Evolutionary conservation across 2,329 filamentous ascomycete genomes (phyloP), one percentile per base, ranked within the genome.

Genomic region (Tolypocladium cylindrosporum): DNA sequence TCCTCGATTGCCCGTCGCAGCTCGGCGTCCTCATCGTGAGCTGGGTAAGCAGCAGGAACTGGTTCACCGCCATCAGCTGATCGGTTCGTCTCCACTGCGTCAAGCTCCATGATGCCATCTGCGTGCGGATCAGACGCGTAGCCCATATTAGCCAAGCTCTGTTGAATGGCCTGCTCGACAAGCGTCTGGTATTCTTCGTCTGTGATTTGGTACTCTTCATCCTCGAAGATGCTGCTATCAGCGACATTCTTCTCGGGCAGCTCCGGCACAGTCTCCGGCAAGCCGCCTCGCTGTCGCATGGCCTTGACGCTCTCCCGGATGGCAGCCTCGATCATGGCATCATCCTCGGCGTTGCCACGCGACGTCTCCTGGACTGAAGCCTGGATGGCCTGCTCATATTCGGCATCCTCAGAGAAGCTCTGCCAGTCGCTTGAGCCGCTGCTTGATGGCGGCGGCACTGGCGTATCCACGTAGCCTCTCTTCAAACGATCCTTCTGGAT

Each of bases 341-440:
- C 90, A 69, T 94, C 88, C 24, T 83, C 78, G 0, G 78, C 67
- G 61, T 93, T 79, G 13, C 90, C 89, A 1, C 75, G 79, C 0
- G 88, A 91, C 0, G 88, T 91, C 66, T 88, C 81, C 9, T 76
- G 74, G 1, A 94, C 87, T 1, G 87, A 89, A 13, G 77, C 77
- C 56, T 79, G 80, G 59, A 94, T 93, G 1, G 89, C 89, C 48
- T 80, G 76, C 67, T 93, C 89, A 48, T 91, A 80, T 58, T 88
- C 86, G 2, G 79, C 77, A 40, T 83, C 77, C n/a, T 81, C 75
- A 6, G 67, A 63, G 4, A 61, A 6, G 55, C 50, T 61, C 21
- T 48, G 56, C 9, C 34, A 50, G 6, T 54, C n/a, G n/a, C 57
- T 60, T 40, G 61, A 61, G 52, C 58, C 57, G 43, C 59, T 60